Conservation (phyloP, 2,329 filamentous ascomycete genomes). For the Botrytis squamosa region DNA sequence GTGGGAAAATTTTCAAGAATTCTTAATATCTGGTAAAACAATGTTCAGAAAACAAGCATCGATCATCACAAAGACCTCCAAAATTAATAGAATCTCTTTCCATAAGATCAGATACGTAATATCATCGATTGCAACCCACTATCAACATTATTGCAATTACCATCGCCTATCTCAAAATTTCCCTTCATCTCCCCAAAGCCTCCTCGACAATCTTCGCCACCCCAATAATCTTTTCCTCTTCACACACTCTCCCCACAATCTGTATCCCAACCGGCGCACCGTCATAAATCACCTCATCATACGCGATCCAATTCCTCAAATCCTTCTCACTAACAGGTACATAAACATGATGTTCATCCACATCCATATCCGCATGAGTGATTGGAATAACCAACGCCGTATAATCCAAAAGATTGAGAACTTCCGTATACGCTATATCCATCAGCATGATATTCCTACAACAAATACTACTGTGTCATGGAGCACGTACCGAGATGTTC, state of each 20-base stretch:
- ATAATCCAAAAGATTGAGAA: constrained; percentile 64
- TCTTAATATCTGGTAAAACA: not conserved
- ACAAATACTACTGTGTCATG: not conserved
- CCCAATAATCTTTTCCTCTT: constrained; percentile 56
- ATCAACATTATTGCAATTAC: too few relatives aligned
- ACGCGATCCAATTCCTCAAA: constrained; percentile 46
- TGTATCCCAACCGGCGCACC: constrained; percentile 53
- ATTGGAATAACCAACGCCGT: constrained; percentile 56
- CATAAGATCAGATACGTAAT: not conserved
- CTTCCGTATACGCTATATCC: constrained; percentile 50
- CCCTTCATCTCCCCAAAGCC: constrained; percentile 21
- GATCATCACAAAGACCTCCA: not conserved
- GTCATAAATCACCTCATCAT: constrained; percentile 45
- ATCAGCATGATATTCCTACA: not conserved
- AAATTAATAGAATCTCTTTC: not conserved
- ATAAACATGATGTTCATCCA: constrained; percentile 41
- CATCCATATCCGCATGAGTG: constrained; percentile 46
- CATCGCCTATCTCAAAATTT: not conserved
- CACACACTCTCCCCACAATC: constrained; percentile 50
- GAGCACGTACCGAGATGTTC: constrained; percentile 12
- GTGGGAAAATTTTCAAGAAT: not conserved
- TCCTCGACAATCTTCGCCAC: constrained; percentile 32
- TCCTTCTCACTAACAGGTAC: constrained; percentile 46
- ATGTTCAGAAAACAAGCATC: not conserved
- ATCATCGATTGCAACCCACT: too few relatives aligned